These are phyloP conservation scores for Talaromyces funiculosus DNA, from an alignment of 2,329 filamentous ascomycete genomes.

Conservation along the genomic window DNA sequence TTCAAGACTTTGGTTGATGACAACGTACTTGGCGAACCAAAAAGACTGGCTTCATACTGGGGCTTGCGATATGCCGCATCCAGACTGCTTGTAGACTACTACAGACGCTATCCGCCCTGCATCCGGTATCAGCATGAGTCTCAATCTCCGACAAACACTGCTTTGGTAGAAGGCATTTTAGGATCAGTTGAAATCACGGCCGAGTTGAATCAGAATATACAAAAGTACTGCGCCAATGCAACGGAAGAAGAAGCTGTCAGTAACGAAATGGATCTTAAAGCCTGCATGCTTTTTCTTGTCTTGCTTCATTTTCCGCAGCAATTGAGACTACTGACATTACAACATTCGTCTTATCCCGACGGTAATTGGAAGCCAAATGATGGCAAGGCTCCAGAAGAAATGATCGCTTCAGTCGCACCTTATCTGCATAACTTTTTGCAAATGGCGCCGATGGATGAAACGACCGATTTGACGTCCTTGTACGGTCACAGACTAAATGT, in stretches of 20 bases:
- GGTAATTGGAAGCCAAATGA: slow-evolving; percentile 6
- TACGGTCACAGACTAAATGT: slow-evolving; percentile 17
- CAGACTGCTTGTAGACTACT: slow-evolving; percentile 18
- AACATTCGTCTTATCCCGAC: slow-evolving; percentile 2
- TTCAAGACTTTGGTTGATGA: slow-evolving; percentile 15
- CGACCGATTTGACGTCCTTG: not conserved
- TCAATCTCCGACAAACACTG: slow-evolving; percentile 14
- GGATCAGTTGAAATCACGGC: slow-evolving; percentile 14
- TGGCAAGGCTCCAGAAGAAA: not conserved
- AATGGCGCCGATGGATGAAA: not conserved
- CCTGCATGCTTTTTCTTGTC: not conserved
- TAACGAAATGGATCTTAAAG: not conserved
- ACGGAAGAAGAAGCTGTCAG: not conserved
- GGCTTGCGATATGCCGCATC: slow-evolving; percentile 21
- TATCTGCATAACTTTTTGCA: slow-evolving; percentile 6
- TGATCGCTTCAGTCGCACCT: not conserved
- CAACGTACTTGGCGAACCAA: not conserved
- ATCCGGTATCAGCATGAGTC: slow-evolving; percentile 22
- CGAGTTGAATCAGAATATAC: slow-evolving; percentile 15
- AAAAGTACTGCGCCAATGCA: slow-evolving; percentile 11
- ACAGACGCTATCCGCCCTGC: slow-evolving; percentile 19
- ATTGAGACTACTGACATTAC: not conserved
- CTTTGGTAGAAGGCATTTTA: slow-evolving; percentile 15
- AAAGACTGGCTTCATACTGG: slow-evolving; percentile 18
- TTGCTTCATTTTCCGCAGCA: slow-evolving; percentile 3